Conservation (phyloP, 2,329 filamentous ascomycete genomes). For the Chaetomium globosum region DNA sequence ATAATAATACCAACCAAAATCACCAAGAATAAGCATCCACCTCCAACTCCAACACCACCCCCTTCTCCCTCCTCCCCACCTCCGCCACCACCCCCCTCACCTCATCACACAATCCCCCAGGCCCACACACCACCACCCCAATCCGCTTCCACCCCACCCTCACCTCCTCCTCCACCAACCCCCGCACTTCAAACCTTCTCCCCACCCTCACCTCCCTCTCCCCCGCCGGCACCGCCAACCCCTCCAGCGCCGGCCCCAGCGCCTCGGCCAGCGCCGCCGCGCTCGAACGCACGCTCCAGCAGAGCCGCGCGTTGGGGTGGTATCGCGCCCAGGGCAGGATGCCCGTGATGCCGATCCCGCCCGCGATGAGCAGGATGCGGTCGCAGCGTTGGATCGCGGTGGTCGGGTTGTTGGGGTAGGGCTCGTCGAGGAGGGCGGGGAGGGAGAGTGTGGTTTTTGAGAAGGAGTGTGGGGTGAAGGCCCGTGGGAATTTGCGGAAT, state of each 20-base stretch:
- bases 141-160: slow-evolving; percentile 39
- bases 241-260: slow-evolving; percentile 26
- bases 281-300: slow-evolving; percentile 42
- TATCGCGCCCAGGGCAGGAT: slow-evolving; percentile 43
- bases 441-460: slow-evolving; percentile 38
- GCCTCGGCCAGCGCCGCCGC: slow-evolving; percentile 37
- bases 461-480: slow-evolving; percentile 42
- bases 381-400: slow-evolving; percentile 40
- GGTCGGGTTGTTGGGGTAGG: slow-evolving; percentile 43
- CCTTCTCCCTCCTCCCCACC: slow-evolving; percentile 16
- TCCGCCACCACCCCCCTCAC: slow-evolving; percentile 41
- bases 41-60: slow-evolving; percentile 31
- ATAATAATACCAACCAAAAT: not conserved
- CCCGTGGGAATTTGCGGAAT: slow-evolving; percentile 45
- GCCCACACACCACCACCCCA: slow-evolving; percentile 49
- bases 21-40: slow-evolving; percentile 31
- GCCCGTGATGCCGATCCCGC: slow-evolving; percentile 54
- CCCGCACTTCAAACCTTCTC: slow-evolving; percentile 41
- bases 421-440: slow-evolving; percentile 46
- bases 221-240: not conserved
- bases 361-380: slow-evolving; percentile 48
- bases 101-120: slow-evolving; percentile 46
- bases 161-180: slow-evolving; percentile 41
- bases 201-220: slow-evolving; percentile 46
- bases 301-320: slow-evolving; percentile 45